These are phyloP conservation scores for Margaritispora aquatica DNA, from an alignment of 495 filamentous ascomycete genomes.

Conservation along the genomic window DNA sequence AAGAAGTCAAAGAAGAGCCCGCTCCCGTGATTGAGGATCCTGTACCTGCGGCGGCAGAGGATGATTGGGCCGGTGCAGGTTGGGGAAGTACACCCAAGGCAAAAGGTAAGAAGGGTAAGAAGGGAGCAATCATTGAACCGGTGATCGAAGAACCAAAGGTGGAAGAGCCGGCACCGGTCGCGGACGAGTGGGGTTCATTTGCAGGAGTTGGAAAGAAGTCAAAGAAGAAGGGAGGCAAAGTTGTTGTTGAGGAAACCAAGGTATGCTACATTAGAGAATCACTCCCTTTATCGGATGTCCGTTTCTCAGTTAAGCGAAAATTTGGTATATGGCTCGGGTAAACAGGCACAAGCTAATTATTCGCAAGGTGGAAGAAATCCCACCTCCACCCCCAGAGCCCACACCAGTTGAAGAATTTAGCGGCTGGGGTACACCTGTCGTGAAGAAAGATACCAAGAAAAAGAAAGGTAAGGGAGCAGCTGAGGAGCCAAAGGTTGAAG, in stretches of 20 bases:
- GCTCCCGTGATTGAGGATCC: slow-evolving; percentile 8
- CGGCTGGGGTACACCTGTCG: slow-evolving; percentile 16
- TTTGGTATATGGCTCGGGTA: neutral
- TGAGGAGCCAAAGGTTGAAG: slow-evolving; percentile 21
- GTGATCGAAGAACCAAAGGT: slow-evolving; percentile 8
- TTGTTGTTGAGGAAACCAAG: slow-evolving; percentile 19
- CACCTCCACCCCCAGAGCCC: slow-evolving; percentile 3
- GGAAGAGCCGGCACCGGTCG: slow-evolving; percentile 13
- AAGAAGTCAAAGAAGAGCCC: slow-evolving; percentile 26
- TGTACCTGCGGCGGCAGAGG: slow-evolving; percentile 14
- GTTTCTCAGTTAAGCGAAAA: neutral
- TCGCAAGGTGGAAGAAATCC: neutral
- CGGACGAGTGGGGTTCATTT: slow-evolving; percentile 9
- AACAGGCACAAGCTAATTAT: neutral
- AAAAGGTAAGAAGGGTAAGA: slow-evolving; percentile 20
- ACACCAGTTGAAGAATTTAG: slow-evolving; percentile 23
- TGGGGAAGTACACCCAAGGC: slow-evolving; percentile 26
- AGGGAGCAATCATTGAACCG: slow-evolving; percentile 1
- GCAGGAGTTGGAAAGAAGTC: slow-evolving; percentile 30
- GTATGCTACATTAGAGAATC: too few species aligned
- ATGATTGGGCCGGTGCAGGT: slow-evolving; percentile 29
- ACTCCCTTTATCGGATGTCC: neutral
- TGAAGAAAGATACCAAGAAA: slow-evolving; percentile 32
- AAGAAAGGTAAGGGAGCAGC: slow-evolving; percentile 26
- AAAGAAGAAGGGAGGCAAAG: slow-evolving; percentile 27